Percentiles rank a stretch among this genome's conserved stretches.
Evolutionary conservation across 805 yeast genomes (phyloP).

Genomic region (Kuraishia molischiana): DNA sequence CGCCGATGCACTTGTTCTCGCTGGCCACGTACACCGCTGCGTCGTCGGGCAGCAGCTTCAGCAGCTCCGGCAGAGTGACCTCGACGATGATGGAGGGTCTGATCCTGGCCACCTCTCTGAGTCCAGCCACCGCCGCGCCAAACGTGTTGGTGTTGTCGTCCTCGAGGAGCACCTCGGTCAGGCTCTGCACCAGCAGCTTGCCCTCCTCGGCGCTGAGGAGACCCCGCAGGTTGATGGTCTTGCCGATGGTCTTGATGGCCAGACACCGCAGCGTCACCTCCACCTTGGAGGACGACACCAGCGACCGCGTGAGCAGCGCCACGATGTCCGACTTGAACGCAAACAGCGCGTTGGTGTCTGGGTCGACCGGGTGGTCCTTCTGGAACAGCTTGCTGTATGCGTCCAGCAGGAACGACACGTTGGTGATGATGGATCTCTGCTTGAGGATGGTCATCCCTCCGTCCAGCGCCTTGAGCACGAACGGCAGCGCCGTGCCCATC

Average conservation of each 20-base stretch:
- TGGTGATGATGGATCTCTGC: conserved; percentile 50
- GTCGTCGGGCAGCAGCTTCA: conserved; percentile 39
- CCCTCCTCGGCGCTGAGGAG: conserved; percentile 47
- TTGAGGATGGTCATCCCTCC: conserved; percentile 28
- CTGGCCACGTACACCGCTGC: conserved; percentile 19
- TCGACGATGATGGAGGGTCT: conserved; percentile 34
- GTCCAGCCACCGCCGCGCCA: conserved; percentile 42
- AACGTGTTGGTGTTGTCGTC: conserved; percentile 43
- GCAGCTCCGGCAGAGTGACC: conserved; percentile 39
- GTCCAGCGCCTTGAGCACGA: conserved; percentile 24
- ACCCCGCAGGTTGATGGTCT: conserved; percentile 37
- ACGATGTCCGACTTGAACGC: conserved; percentile 57
- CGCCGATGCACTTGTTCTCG: conserved; percentile 5
- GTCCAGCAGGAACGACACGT: conserved; percentile 47
- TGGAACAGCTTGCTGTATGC: conserved; percentile 38
- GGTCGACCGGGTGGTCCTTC: conserved; percentile 5
- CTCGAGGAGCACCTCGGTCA: conserved; percentile 51
- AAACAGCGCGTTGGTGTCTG: conserved; percentile 25
- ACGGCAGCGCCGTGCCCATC: conserved; percentile 34
- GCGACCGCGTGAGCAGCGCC: conserved; percentile 55
- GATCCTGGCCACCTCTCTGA: conserved; percentile 34
- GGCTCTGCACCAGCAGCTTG: conserved; percentile 51
- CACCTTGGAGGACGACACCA: conserved; percentile 54
- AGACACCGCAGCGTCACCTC: conserved; percentile 64
- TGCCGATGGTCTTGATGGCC: conserved; percentile 55